Conservation (phyloP, 179 eudicot species). For the Heliamphora pulchella region DNA sequence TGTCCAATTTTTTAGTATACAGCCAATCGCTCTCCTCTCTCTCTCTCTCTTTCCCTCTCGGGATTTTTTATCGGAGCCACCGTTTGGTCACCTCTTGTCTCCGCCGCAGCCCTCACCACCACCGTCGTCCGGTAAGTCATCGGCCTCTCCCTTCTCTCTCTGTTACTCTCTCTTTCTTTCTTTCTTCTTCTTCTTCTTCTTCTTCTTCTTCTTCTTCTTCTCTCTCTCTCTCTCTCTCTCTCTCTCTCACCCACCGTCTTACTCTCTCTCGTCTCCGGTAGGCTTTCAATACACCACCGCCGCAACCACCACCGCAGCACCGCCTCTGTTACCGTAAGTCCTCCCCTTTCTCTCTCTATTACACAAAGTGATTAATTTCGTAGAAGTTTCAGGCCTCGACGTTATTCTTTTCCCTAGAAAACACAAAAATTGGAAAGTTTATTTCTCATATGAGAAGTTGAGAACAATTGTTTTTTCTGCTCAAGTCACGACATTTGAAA, state of each 20-base stretch:
- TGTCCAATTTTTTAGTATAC: too few relatives aligned
- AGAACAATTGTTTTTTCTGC: not conserved
- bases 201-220: too few relatives aligned
- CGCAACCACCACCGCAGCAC: not conserved
- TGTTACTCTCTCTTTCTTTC: too few relatives aligned
- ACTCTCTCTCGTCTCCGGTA: not conserved
- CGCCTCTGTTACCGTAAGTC: not conserved
- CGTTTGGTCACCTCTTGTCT: too few relatives aligned
- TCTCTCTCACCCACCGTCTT: not conserved
- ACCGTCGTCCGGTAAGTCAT: too few relatives aligned
- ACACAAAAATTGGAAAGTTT: not conserved
- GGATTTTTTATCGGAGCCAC: too few relatives aligned
- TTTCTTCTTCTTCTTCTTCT: too few relatives aligned
- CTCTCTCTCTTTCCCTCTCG: too few relatives aligned
- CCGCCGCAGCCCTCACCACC: too few relatives aligned
- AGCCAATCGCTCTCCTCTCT: too few relatives aligned
- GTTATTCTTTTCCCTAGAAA: not conserved
- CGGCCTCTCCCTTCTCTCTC: too few relatives aligned
- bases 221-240: not conserved
- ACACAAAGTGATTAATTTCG: not conserved
- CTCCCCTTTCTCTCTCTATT: not conserved
- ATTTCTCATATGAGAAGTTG: not conserved
- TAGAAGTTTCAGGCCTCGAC: not conserved
- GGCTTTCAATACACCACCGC: not conserved
- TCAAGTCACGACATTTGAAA: not conserved